Conservation (phyloP, 2,329 filamentous ascomycete genomes). For the Neonectria neomacrospora region DNA sequence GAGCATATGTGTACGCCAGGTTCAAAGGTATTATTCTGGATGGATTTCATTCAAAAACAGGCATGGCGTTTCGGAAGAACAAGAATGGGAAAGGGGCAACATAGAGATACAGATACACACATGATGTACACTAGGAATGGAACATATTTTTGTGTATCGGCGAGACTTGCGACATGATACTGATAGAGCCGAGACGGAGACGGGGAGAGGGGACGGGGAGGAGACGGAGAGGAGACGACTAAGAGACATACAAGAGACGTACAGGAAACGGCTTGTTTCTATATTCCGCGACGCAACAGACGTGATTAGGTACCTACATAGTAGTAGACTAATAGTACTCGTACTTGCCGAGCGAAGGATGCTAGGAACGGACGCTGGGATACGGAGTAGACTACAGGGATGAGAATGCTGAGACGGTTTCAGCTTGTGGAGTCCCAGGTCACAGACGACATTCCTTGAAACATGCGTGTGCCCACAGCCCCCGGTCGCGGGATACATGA, state of each 20-base stretch:
- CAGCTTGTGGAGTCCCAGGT: slow-evolving; percentile 36
- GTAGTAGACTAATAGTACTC: no score
- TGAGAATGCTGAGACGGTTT: slow-evolving; percentile 32
- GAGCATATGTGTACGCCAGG: slow-evolving; percentile 17
- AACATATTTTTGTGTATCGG: not conserved
- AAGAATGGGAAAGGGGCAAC: slow-evolving; percentile 20
- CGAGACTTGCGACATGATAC: slow-evolving; percentile 3
- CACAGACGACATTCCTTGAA: slow-evolving; percentile 32
- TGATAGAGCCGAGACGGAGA: slow-evolving; percentile 1
- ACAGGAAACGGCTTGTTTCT: not conserved
- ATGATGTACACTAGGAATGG: not conserved
- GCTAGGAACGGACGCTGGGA: not conserved
- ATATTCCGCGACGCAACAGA: not conserved
- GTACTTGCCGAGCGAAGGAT: not conserved
- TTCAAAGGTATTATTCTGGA: slow-evolving; percentile 8
- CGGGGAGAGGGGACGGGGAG: not conserved
- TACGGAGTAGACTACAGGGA: no score
- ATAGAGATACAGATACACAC: slow-evolving; percentile 25
- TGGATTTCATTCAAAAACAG: slow-evolving; percentile 28
- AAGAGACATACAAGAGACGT: not conserved
- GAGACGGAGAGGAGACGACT: not conserved
- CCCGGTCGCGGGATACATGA: slow-evolving; percentile 34
- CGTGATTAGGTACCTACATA: no score
- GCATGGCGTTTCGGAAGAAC: slow-evolving; percentile 38
- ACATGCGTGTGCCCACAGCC: slow-evolving; percentile 38